Conservation (phyloP, 257 asterid genomes). For the Galeopsis tetrahit region DNA sequence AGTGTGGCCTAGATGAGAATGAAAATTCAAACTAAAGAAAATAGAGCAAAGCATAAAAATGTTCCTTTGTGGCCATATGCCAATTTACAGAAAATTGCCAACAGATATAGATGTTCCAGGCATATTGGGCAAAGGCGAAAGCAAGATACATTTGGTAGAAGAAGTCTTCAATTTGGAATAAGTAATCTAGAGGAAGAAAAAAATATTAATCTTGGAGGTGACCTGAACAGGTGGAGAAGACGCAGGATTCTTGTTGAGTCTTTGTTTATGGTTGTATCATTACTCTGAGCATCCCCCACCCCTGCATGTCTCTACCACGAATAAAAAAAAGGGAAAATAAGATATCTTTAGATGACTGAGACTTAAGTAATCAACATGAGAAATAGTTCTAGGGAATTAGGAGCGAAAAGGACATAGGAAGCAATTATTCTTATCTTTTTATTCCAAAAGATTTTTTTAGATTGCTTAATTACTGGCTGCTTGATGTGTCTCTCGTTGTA, state of each 20-base stretch:
- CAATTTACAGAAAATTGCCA: background rate
- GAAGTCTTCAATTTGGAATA: background rate
- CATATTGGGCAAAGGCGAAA: conserved; percentile 1
- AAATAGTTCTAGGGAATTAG: background rate
- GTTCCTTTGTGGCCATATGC: background rate
- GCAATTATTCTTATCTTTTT: background rate
- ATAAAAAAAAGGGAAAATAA: background rate
- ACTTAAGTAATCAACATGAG: background rate
- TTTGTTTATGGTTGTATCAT: background rate
- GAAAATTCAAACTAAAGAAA: conserved; percentile 8
- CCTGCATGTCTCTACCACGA: background rate
- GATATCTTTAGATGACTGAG: background rate
- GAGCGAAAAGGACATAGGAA: background rate
- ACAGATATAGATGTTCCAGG: background rate
- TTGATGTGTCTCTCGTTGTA: background rate
- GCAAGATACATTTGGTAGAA: conserved; percentile 14
- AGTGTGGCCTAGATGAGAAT: conserved; percentile 18
- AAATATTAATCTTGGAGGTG: background rate
- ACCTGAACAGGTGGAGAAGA: background rate
- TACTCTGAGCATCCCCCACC: background rate
- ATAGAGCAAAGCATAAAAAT: background rate
- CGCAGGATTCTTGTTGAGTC: conserved; percentile 5
- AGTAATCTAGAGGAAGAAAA: conserved; percentile 6
- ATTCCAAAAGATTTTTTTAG: background rate
- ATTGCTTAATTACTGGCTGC: background rate